phyloP scores from a whole-genome alignment of 1,139 yeast genomes.

The Hemisphaericaspora xylanilytica region DNA sequence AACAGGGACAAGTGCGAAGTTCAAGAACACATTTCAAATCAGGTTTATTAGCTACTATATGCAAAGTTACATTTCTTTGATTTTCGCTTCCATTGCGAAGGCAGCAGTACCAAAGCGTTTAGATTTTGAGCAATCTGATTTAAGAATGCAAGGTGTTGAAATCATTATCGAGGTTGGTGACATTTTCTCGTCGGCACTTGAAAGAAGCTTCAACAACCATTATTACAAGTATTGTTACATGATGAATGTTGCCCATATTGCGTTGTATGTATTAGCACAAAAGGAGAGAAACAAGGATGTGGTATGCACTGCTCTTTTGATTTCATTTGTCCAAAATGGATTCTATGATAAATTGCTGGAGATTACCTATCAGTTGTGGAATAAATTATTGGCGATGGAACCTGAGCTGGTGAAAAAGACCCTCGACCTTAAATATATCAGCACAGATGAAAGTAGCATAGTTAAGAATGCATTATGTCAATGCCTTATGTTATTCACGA shows the following conservation, averaged over 20 bases:
- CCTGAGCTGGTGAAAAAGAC: conserved; percentile 24
- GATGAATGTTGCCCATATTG: conserved; percentile 29
- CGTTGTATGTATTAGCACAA: conserved; percentile 24
- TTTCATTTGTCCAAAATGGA: conserved; percentile 46
- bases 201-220: conserved; percentile 21
- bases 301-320: conserved; percentile 44
- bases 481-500: conserved; percentile 39
- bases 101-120: conserved; percentile 46
- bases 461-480: conserved; percentile 41
- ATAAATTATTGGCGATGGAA: conserved; percentile 18
- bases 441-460: conserved; percentile 35
- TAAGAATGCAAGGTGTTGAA: conserved; percentile 40
- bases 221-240: conserved; percentile 24
- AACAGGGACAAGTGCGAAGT: conserved; percentile 51
- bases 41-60: conserved; percentile 50
- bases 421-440: conserved; percentile 36
- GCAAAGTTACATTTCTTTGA: conserved; percentile 47
- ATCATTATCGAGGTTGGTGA: conserved; percentile 39
- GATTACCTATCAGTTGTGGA: conserved; percentile 24
- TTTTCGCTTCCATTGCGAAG: conserved; percentile 40
- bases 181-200: conserved; percentile 26
- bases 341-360: conserved; percentile 33
- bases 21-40: conserved; percentile 58
- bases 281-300: conserved; percentile 33
- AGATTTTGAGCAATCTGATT: conserved; percentile 31